These are phyloP conservation scores for Neofusicoccum umdonicola DNA, from an alignment of 2,329 filamentous ascomycete species.

Conservation along the genomic window DNA sequence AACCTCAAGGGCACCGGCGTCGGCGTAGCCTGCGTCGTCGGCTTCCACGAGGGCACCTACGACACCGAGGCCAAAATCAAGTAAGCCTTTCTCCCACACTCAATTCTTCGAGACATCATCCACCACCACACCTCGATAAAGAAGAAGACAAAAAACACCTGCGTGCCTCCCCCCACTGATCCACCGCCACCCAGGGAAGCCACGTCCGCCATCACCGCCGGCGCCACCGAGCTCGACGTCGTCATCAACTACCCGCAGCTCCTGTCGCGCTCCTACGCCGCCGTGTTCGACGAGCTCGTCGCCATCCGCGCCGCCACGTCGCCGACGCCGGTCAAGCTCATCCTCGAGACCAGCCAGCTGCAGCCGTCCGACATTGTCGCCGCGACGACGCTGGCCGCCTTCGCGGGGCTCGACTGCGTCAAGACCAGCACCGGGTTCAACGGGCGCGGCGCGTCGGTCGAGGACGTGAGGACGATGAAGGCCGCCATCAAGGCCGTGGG, in stretches of 20 bases:
- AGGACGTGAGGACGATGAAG: slow-evolving; percentile 56
- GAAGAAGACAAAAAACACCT: neutral
- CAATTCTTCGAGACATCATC: neutral
- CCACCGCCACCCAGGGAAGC: slow-evolving; percentile 41
- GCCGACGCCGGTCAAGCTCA: slow-evolving; percentile 52
- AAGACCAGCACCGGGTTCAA: slow-evolving; percentile 62
- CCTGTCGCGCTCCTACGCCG: slow-evolving; percentile 34
- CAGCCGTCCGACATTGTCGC: slow-evolving; percentile 51
- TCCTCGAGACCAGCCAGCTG: slow-evolving; percentile 58
- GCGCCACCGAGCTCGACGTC: slow-evolving; percentile 58
- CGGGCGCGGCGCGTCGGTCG: slow-evolving; percentile 52
- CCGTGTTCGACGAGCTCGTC: slow-evolving; percentile 54
- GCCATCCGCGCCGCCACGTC: slow-evolving; percentile 49
- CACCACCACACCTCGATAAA: neutral
- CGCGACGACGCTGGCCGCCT: slow-evolving; percentile 50
- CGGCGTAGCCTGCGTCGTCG: slow-evolving; percentile 58
- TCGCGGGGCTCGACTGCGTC: slow-evolving; percentile 57
- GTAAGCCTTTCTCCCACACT: slow-evolving; percentile 19
- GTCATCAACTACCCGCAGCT: slow-evolving; percentile 54
- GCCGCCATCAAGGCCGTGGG: slow-evolving; percentile 46
- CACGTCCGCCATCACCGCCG: slow-evolving; percentile 46
- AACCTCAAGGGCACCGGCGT: slow-evolving; percentile 50
- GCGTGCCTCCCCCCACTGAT: neutral
- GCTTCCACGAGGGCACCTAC: slow-evolving; percentile 60
- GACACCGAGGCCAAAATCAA: slow-evolving; percentile 50